phyloP scores from a whole-genome alignment of 192 early-diverging fungal genomes.

The Backusella liffmaniae region DNA sequence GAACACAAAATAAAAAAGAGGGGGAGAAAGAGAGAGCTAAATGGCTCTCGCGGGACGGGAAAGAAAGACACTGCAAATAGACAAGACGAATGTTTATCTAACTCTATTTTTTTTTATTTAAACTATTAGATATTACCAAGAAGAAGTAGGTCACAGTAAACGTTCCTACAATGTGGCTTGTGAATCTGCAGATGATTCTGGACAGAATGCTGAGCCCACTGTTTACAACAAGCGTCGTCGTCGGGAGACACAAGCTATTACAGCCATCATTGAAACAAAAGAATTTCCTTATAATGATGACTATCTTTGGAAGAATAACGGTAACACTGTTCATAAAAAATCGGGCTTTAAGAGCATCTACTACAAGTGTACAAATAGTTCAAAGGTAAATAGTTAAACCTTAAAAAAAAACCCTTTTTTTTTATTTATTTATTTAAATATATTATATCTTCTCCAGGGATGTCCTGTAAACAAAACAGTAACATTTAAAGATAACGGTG shows the following conservation, averaged over 20 bases:
- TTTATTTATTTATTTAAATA: slow-evolving; percentile 14
- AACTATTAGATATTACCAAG: background rate
- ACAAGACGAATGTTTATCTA: background rate
- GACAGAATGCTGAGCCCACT: background rate
- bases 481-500: slow-evolving; percentile 49
- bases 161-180: background rate
- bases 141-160: background rate
- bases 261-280: slow-evolving; percentile 50
- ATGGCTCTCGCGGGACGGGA: background rate
- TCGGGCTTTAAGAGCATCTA: slow-evolving; percentile 36
- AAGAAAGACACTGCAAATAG: background rate
- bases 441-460: slow-evolving; percentile 6
- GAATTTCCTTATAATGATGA: slow-evolving; percentile 35
- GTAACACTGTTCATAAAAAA: slow-evolving; percentile 39
- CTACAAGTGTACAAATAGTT: slow-evolving; percentile 40
- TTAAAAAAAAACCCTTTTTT: background rate
- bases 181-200: background rate
- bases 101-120: background rate
- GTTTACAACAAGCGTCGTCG: slow-evolving; percentile 43
- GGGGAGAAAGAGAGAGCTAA: background rate
- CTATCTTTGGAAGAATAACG: slow-evolving; percentile 39
- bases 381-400: slow-evolving; percentile 32
- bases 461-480: slow-evolving; percentile 57
- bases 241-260: slow-evolving; percentile 57
- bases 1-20: background rate